Base-by-base conservation (phyloP, 106 monocot species). In the Xerophyta viscosa region DNA sequence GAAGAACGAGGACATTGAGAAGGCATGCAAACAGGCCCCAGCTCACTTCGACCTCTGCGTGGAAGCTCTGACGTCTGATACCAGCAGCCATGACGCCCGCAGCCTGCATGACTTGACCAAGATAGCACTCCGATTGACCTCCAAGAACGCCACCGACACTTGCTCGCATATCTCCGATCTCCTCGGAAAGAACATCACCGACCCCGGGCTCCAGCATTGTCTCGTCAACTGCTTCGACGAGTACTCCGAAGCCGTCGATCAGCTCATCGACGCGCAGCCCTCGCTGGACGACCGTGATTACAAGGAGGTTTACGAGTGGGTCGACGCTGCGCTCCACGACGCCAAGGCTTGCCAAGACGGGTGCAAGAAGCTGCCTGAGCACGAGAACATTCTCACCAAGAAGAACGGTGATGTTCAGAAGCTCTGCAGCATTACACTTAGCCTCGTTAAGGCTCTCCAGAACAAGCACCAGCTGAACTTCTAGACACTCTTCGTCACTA, bases 191-290 rank as follows among this genome's bases (percentile, higher is more conserved):
- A 53, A 43, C 19, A 42, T 14, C 15, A 30, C 26, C 26, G 37
- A 52, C 17, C 52, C 54, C 24, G 45, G 17, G 30, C 26, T 52
- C 15, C 57, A 58, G 54, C 72, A 79, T 48, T 75, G 79, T 42
- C 47, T 83, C 1, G 50, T 30, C 11, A 75, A 82, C 37, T 80
- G 83, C 57, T 27, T 42, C 28, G 70, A 73, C 15, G 22, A 62
- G 20, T 88, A 88, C 57, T 50, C 56, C 31, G 76, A 76, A 50
- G 76, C 76, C 14, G 60, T 80, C 47, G 69, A 80, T 36, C 72
- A 88, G 66, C 55, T 88, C 13, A 56, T 62, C 24, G 70, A 78
- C 27, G 64, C 76, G 1, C 9, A 33, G 20, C 56, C 41, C 11
- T 71, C 75, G 12, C 24, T 88, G 19, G 83, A 76, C 19, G 14